Evolutionary conservation across 768 basidiomycete genomes (phyloP).

Genomic region (Albatrellus ellisii): DNA sequence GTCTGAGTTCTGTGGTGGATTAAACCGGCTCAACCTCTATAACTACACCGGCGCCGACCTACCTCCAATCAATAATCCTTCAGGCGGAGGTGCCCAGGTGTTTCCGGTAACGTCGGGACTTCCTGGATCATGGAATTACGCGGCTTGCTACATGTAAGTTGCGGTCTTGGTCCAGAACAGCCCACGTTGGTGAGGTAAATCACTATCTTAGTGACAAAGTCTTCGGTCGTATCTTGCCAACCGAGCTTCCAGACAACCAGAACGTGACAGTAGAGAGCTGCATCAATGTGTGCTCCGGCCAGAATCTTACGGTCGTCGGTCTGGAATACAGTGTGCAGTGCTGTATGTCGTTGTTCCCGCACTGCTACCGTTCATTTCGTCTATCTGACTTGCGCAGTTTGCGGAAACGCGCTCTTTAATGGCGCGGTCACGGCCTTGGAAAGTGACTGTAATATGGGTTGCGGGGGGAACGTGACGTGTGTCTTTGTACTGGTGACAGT

Average conservation of each 20-base stretch:
- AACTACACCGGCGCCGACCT: constrained; percentile 56
- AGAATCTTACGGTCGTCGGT: constrained; percentile 54
- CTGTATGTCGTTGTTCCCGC: constrained; percentile 33
- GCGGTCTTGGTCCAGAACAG: too few relatives aligned
- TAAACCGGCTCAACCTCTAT: constrained; percentile 50
- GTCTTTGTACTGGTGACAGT: too few relatives aligned
- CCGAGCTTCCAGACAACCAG: constrained; percentile 24
- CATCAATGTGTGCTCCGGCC: constrained; percentile 38
- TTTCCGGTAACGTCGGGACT: constrained; percentile 7
- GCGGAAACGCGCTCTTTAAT: constrained; percentile 50
- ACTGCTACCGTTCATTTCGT: neutral
- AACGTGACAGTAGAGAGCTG: constrained; percentile 50
- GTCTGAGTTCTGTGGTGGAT: constrained; percentile 63
- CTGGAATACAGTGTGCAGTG: constrained; percentile 46
- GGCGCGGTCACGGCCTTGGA: constrained; percentile 40
- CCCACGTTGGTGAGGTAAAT: too few relatives aligned
- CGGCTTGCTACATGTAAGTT: constrained; percentile 37
- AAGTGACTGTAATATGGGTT: constrained; percentile 57
- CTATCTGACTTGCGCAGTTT: constrained; percentile 30
- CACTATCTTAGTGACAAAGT: constrained; percentile 34
- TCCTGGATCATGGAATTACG: constrained; percentile 10
- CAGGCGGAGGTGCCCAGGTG: constrained; percentile 21
- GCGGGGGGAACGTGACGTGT: constrained; percentile 54
- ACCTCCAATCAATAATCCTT: constrained; percentile 13
- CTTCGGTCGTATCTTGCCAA: constrained; percentile 43